phyloP scores from a whole-genome alignment of 2,329 filamentous ascomycete species.

The Botrytis galanthina region DNA sequence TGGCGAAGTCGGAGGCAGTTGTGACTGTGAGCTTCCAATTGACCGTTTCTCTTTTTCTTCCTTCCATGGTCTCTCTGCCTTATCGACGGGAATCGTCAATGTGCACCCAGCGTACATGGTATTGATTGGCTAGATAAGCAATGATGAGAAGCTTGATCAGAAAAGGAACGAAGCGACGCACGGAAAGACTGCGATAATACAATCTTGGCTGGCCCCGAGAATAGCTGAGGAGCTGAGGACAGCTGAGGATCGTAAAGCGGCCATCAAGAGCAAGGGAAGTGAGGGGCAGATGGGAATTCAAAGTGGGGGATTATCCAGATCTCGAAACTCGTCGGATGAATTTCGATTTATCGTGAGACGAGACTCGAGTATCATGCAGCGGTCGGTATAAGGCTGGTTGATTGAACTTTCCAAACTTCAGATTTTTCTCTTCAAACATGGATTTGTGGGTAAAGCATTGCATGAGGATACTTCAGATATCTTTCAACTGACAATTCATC shows the following conservation, averaged over 20 bases:
- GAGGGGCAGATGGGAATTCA: background rate
- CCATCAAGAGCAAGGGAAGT: background rate
- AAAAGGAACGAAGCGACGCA: background rate
- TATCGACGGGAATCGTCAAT: background rate
- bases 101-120: background rate
- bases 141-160: background rate
- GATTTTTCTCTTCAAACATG: background rate
- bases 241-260: background rate
- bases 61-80: background rate
- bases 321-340: background rate
- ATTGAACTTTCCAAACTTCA: background rate
- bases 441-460: background rate
- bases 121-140: background rate
- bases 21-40: background rate
- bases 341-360: background rate
- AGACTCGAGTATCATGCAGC: background rate
- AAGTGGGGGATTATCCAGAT: conserved; percentile 5
- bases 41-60: background rate
- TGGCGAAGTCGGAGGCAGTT: background rate
- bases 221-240: no score
- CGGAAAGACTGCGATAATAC: background rate
- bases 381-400: no score
- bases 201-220: no score
- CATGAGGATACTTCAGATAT: background rate
- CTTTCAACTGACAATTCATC: background rate